Evolutionary conservation across 805 yeast species (phyloP), one percentile per base, ranked within the genome.

Genomic region (Teunomyces gatunensis): DNA sequence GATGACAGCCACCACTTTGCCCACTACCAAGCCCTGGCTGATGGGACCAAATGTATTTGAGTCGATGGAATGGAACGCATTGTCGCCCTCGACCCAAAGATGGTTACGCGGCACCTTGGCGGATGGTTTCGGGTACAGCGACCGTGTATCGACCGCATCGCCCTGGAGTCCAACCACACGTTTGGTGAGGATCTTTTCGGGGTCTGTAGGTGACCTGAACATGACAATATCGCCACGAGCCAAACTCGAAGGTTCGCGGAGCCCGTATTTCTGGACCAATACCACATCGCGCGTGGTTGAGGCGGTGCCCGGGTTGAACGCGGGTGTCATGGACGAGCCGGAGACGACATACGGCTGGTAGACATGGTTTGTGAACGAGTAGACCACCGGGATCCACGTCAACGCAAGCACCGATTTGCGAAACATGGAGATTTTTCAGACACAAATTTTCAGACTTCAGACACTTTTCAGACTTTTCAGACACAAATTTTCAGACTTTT

Each of bases 11-110:
- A 79, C 71, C 1, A 86, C 96, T 57, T 81, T 86, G 1, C 97
- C 97, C 9, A 87, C 59, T 18, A 90, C 83, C 48, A 92, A 68
- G 0, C 92, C 96, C 33, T 82, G 77, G 12, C 96, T 84, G 0
- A 92, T 78, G 0, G 97, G 96, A 0, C 98, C 98, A 69, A 87
- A 92, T 6, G 77, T 79, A 63, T 90, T 91, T 44, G 92, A 84
- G 67, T 92, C 98, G 1, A 90, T 71, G 0, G 96, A 85, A 58
- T 85, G 92, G 48, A 70, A 68, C 12, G 80, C 65, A 61, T 89
- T 90, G 64, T 92, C 98, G 5, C 98, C 98, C 63, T 92, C 97
- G 0, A 90, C 90, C 97, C 97, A 92, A 5, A 89, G 56, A 61
- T 92, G 97, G 57, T 83, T 85, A 46, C 86, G 67, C 2, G 97